Conservation (phyloP, 768 basidiomycete species). For the Kwoniella europaea region DNA sequence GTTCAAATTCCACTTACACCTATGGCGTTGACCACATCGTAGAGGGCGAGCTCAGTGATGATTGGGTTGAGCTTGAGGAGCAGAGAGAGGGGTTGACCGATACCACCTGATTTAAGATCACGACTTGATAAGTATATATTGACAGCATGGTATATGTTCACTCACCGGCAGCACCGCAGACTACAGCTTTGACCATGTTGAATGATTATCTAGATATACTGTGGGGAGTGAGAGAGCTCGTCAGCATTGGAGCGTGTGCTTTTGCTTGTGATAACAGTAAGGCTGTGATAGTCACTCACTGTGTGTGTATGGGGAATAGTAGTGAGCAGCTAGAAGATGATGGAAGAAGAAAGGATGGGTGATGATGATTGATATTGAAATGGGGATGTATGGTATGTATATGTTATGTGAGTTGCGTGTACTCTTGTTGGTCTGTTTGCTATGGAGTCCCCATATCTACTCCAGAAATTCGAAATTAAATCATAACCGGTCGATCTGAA, state of each 20-base stretch:
- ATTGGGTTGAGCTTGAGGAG: conserved; percentile 91
- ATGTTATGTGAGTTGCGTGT: conserved; percentile 4
- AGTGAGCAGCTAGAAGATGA: conserved; percentile 4
- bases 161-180: conserved; percentile 91
- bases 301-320: neutral
- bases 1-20: conserved; percentile 64
- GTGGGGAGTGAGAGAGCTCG: no score
- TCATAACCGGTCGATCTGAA: neutral
- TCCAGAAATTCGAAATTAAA: conserved; percentile 7
- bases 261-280: neutral
- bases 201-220: conserved; percentile 7
- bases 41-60: conserved; percentile 80
- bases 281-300: conserved; percentile 10
- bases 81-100: conserved; percentile 94
- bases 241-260: neutral
- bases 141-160: conserved; percentile 24
- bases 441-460: conserved; percentile 7
- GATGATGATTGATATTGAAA: neutral
- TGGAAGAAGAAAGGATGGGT: neutral
- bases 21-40: conserved; percentile 92
- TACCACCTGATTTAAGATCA: conserved; percentile 65
- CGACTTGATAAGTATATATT: neutral
- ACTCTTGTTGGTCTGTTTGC: neutral
- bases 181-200: conserved; percentile 80
- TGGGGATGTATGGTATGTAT: neutral